Base-by-base conservation (phyloP, 768 basidiomycete species). In the Grammothele lineata region DNA sequence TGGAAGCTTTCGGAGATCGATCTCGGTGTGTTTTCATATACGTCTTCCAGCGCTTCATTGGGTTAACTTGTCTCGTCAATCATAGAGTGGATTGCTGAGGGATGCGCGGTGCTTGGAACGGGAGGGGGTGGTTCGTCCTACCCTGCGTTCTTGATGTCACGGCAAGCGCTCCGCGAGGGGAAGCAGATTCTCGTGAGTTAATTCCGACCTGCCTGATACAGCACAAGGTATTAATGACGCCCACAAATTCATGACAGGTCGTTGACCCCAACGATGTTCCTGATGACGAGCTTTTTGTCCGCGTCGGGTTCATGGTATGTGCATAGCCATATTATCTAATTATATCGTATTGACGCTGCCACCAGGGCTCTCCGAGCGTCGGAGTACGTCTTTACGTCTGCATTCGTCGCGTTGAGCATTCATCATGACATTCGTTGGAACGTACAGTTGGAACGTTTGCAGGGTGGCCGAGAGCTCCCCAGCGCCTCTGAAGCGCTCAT, bases 111-210 rank as follows among this genome's bases (percentile, higher is more conserved):
- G 33, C 66, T 85, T 1, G 83, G 82, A 0, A 76, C 74, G 15
- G 82, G 83, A 3, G 83, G 83, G 23, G 83, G 83, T 2, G 83
- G 82, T 6, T 72, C 74, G 2, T 77, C 83, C 0, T 72, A 79
- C 50, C 72, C 75, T 15, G 61, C 68, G 2, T 81, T 72, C 55
- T 60, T 82, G 3, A 72, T 72, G 54, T 63, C 72, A 7, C 67
- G 78, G 30, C 76, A 82, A 53, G 67, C 80, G 49, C 62, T 83
- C 1, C 69, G 80, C 4, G 64, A 68, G 19, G 82, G 81, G 3
- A 55, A 54, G 38, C 25, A 48, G 0, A 59, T 62, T 26, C 52
- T 47, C 17, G 62, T 59, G n/a, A 40, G 55, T 17, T 37, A n/a
- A n/a, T n/a, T n/a, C n/a, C n/a, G n/a, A n/a, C n/a, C n/a, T n/a